Evolutionary conservation across 2,329 filamentous ascomycete species (phyloP).

Genomic region (Sporothrix curviconia): DNA sequence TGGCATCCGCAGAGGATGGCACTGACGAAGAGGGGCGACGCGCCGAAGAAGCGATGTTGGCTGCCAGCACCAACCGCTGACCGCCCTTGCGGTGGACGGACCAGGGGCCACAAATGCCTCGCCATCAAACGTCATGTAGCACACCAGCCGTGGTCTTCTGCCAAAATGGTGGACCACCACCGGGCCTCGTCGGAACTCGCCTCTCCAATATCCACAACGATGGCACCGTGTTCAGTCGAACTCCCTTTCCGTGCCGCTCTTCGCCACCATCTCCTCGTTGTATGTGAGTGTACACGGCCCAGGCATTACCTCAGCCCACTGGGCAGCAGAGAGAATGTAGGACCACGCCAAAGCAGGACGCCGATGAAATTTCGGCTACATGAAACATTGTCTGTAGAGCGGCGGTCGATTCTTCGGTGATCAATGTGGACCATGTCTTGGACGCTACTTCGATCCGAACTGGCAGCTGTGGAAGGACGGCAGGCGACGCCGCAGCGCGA

Average conservation of each 20-base stretch:
- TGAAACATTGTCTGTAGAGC: constrained; percentile 7
- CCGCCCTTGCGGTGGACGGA: constrained; percentile 14
- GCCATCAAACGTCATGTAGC: constrained; percentile 14
- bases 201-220: constrained; percentile 14
- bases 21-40: not conserved
- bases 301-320: constrained; percentile 12
- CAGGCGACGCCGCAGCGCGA: not conserved
- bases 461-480: constrained; percentile 11
- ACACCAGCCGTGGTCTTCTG: constrained; percentile 15
- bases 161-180: constrained; percentile 16
- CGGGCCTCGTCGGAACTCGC: constrained; percentile 9
- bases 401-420: not conserved
- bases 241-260: not conserved
- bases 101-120: constrained; percentile 20
- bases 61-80: constrained; percentile 1
- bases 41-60: not conserved
- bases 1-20: constrained; percentile 18
- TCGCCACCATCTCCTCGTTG: not conserved
- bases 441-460: constrained; percentile 12
- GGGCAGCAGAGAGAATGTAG: constrained; percentile 13
- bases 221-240: not conserved
- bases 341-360: constrained; percentile 14
- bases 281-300: constrained; percentile 8
- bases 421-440: not conserved
- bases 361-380: constrained; percentile 6